These are phyloP conservation scores for Pichia rugopelliculosa DNA, from an alignment of 805 yeast genomes.

Conservation along the genomic window DNA sequence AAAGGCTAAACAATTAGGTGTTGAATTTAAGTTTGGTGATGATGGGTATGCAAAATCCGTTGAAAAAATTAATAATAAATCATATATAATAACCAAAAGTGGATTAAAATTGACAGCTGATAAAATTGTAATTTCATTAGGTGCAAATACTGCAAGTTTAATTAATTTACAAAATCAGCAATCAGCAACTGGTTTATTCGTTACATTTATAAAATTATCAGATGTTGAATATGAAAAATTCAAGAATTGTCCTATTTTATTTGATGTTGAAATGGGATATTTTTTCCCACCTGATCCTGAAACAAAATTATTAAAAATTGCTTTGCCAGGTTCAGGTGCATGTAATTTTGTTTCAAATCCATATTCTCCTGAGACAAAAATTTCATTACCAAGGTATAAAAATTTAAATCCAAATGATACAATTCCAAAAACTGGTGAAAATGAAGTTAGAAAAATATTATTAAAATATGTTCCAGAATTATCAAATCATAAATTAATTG, in stretches of 20 bases:
- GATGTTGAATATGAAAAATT: slow-evolving; percentile 24
- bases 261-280: slow-evolving; percentile 39
- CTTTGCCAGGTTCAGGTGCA: slow-evolving; percentile 32
- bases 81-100: not conserved
- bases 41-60: slow-evolving; percentile 22
- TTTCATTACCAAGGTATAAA: slow-evolving; percentile 34
- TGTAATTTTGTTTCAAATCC: slow-evolving; percentile 18
- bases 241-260: slow-evolving; percentile 36
- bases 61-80: slow-evolving; percentile 4
- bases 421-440: slow-evolving; percentile 28
- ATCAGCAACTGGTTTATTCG: not conserved
- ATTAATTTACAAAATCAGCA: slow-evolving; percentile 26
- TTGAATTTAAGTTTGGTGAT: slow-evolving; percentile 29
- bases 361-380: slow-evolving; percentile 6
- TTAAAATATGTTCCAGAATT: slow-evolving; percentile 34
- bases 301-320: slow-evolving; percentile 32
- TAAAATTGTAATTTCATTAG: slow-evolving; percentile 30
- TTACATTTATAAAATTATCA: not conserved
- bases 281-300: slow-evolving; percentile 43
- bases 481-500: slow-evolving; percentile 29
- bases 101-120: slow-evolving; percentile 30
- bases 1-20: slow-evolving; percentile 27
- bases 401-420: slow-evolving; percentile 29
- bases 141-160: slow-evolving; percentile 34
- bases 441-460: slow-evolving; percentile 28